These are phyloP conservation scores for Cladophialophora psammophila DNA, from an alignment of 2,329 filamentous ascomycete genomes.

Conservation along the genomic window DNA sequence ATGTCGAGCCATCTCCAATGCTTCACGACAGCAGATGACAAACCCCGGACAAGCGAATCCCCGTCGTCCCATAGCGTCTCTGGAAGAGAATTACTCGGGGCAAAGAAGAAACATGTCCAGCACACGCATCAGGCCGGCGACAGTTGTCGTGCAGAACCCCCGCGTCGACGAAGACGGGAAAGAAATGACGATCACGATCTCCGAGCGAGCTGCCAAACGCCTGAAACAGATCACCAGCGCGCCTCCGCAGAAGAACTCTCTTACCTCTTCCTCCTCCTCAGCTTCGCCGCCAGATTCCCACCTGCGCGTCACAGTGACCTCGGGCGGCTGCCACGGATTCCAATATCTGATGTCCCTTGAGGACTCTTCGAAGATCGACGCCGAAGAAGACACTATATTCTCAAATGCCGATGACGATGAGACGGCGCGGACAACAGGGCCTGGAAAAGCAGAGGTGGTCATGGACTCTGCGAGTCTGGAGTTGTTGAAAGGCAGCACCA, in stretches of 20 bases:
- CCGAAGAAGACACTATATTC: conserved; percentile 88
- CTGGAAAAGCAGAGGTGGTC: conserved; percentile 75
- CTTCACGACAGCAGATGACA: not conserved
- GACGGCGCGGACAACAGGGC: conserved; percentile 19
- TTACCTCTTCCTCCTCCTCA: conserved; percentile 47
- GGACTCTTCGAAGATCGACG: conserved; percentile 60
- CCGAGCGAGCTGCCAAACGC: conserved; percentile 79
- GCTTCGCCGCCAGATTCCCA: conserved; percentile 70
- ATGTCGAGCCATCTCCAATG: conserved; percentile 30
- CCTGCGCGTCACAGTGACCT: conserved; percentile 90
- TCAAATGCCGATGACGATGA: conserved; percentile 46
- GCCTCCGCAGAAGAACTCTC: conserved; percentile 56
- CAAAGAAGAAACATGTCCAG: conserved; percentile 45
- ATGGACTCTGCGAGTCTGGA: conserved; percentile 88
- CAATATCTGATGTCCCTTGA: conserved; percentile 94
- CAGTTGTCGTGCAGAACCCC: conserved; percentile 68
- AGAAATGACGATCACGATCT: conserved; percentile 84
- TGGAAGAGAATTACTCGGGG: not conserved
- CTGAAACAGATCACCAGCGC: conserved; percentile 78
- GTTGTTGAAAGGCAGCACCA: conserved; percentile 87
- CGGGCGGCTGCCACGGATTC: conserved; percentile 95
- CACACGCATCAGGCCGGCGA: conserved; percentile 46
- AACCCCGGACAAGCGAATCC: not conserved
- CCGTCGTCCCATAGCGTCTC: not conserved
- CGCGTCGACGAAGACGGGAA: conserved; percentile 82